Conservation (phyloP, 2,329 filamentous ascomycete genomes). For the Pseudogymnoascus destructans region DNA sequence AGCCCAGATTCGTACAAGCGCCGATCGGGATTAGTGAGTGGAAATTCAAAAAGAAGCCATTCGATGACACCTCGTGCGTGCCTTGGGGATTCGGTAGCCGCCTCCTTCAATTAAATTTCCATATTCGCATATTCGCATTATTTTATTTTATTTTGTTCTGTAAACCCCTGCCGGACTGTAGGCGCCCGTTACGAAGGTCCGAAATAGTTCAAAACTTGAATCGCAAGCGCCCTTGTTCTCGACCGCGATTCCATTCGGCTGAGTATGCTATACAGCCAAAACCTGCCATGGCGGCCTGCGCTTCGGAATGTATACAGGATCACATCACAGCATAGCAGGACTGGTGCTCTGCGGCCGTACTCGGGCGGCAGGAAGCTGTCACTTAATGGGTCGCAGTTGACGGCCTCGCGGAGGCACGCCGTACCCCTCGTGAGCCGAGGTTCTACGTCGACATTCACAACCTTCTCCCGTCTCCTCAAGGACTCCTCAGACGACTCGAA, state of each 20-base stretch:
- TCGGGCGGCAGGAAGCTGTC: conserved; percentile 15
- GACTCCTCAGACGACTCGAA: conserved; percentile 28
- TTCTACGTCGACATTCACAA: conserved; percentile 34
- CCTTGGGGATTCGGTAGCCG: conserved; percentile 5
- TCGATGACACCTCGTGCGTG: conserved; percentile 6
- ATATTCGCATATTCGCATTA: conserved; percentile 5
- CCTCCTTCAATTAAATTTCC: not conserved
- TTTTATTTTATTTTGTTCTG: not conserved
- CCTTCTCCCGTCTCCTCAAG: conserved; percentile 39
- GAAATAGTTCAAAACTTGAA: not conserved
- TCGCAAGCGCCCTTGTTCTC: not conserved
- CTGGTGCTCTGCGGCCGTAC: conserved; percentile 18
- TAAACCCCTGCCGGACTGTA: not conserved
- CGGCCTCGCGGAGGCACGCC: conserved; percentile 11
- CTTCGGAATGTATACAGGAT: conserved; percentile 23
- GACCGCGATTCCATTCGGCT: not conserved
- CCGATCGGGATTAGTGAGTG: conserved; percentile 6
- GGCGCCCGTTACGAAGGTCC: not conserved
- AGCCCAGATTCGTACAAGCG: not conserved
- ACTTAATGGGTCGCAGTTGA: conserved; percentile 8
- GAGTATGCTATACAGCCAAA: conserved; percentile 52
- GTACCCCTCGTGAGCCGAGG: conserved; percentile 20
- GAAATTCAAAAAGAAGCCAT: conserved; percentile 7
- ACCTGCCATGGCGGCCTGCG: conserved; percentile 51
- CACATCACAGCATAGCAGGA: conserved; percentile 16